Base-by-base conservation (phyloP, 768 basidiomycete species). In the Tricholoma flavovirens region DNA sequence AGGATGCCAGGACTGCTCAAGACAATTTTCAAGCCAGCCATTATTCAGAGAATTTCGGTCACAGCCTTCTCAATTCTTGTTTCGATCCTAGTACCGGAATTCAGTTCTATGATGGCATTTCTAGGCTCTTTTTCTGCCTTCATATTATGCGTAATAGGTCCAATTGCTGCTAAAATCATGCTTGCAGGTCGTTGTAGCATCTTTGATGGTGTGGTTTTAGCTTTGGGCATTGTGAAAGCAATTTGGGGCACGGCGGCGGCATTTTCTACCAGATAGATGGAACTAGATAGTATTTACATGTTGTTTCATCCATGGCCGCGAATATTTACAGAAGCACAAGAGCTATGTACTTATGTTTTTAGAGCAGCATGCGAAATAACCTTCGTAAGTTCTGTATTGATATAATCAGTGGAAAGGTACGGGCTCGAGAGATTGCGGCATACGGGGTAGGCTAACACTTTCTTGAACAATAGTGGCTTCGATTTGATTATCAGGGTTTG, bases 121-220 rank as follows among this genome's bases (percentile, higher is more conserved):
- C 74, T 98, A 52, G 95, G 95, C 2, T 86, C 90, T n/a, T 92
- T 93, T 68, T 85, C 87, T 33, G 88, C 92, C 0, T 85, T 85
- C 60, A 73, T 85, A 64, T 77, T 92, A 21, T 89, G 88, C 59
- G 79, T 90, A 21, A 83, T 91, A 57, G 83, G 87, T 9, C 94
- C 93, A 4, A 75, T 95, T 36, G 74, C 81, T 22, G 88, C 87
- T 4, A 89, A 89, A 66, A 72, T 87, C 14, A 77, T 75, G 49
- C 71, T 92, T 55, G 73, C 78, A 21, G 73, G 79, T 4, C 72
- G 66, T 42, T 82, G 80, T 59, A 66, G 71, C 11, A 49, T 72
- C 42, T 70, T 82, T 46, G 91, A 94, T 64, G 79, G 69, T 3
- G 59, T 71, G 26, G 63, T 91, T 19, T 68, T 94, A 33, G 64